These are phyloP conservation scores for Tricladium varicosporioides DNA, from an alignment of 2,329 filamentous ascomycete species.

Conservation along the genomic window DNA sequence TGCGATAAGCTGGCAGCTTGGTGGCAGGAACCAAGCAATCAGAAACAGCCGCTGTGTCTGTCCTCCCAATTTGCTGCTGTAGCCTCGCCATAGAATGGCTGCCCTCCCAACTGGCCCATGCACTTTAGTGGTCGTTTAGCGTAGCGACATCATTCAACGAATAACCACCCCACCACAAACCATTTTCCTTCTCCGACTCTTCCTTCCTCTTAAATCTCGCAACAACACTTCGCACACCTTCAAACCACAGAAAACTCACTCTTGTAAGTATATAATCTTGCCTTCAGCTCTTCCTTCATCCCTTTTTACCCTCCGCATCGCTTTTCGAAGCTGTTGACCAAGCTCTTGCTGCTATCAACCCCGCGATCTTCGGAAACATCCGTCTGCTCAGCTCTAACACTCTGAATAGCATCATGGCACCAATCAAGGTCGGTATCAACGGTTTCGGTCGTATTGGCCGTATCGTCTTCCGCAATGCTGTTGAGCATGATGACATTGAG, in stretches of 20 bases:
- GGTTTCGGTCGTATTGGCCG: conserved; percentile 99
- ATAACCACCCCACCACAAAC: conserved; percentile 17
- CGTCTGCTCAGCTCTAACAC: conserved; percentile 13
- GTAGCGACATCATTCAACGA: conserved; percentile 14
- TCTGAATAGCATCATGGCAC: conserved; percentile 44
- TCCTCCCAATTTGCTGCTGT: neutral
- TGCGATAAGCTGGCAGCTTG: neutral
- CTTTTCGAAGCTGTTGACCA: conserved; percentile 6
- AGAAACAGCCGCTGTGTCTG: neutral
- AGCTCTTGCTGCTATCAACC: conserved; percentile 3
- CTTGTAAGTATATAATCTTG: conserved; percentile 19
- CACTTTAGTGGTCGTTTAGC: conserved; percentile 2
- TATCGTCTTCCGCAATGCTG: conserved; percentile 97
- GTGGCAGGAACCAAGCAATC: neutral
- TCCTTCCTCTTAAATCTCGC: conserved; percentile 14
- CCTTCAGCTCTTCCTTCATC: neutral
- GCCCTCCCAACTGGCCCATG: neutral
- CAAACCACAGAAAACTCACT: conserved; percentile 4
- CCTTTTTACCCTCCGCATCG: neutral
- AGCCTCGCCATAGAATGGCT: conserved; percentile 1
- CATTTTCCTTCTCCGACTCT: conserved; percentile 13
- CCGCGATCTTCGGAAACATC: neutral
- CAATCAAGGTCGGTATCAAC: conserved; percentile 90
- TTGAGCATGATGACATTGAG: conserved; percentile 86
- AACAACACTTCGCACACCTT: conserved; percentile 11